Evolutionary conservation across 768 basidiomycete genomes (phyloP).

Genomic region (Dioszegia hungarica): DNA sequence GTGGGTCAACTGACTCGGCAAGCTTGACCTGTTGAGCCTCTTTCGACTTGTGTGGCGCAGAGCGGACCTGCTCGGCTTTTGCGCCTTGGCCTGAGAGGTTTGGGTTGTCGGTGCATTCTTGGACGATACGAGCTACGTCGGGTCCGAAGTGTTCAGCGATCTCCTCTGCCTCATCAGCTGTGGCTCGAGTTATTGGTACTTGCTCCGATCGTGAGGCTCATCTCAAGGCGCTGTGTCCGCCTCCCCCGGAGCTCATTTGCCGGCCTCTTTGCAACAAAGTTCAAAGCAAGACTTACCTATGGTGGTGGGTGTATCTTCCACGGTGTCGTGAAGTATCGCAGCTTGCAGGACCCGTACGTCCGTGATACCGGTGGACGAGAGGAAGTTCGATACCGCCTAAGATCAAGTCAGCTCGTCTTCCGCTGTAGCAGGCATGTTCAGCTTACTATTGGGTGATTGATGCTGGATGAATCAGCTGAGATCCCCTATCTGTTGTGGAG

Average conservation of each 20-base stretch:
- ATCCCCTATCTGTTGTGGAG: neutral
- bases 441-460: slow-evolving; percentile 47
- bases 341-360: slow-evolving; percentile 45
- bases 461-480: slow-evolving; percentile 17
- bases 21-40: slow-evolving; percentile 48
- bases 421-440: neutral
- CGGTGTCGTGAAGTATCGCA: slow-evolving; percentile 48
- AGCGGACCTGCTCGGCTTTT: slow-evolving; percentile 39
- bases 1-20: slow-evolving; percentile 42
- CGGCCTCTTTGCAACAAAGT: too few relatives aligned
- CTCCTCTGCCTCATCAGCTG: slow-evolving; percentile 31
- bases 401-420: neutral
- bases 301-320: slow-evolving; percentile 49
- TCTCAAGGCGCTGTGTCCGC: neutral
- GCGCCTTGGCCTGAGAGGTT: slow-evolving; percentile 25
- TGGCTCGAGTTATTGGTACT: neutral
- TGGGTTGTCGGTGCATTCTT: slow-evolving; percentile 46
- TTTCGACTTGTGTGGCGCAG: slow-evolving; percentile 36
- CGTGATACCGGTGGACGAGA: slow-evolving; percentile 42
- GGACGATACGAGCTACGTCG: slow-evolving; percentile 45
- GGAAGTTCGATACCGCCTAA: slow-evolving; percentile 43
- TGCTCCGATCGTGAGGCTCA: neutral
- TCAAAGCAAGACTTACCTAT: slow-evolving; percentile 20
- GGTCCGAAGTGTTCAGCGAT: slow-evolving; percentile 40
- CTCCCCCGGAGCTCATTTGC: too few relatives aligned